These are phyloP conservation scores for Ascochyta koolunga DNA, from an alignment of 2,329 filamentous ascomycete genomes.

Conservation along the genomic window DNA sequence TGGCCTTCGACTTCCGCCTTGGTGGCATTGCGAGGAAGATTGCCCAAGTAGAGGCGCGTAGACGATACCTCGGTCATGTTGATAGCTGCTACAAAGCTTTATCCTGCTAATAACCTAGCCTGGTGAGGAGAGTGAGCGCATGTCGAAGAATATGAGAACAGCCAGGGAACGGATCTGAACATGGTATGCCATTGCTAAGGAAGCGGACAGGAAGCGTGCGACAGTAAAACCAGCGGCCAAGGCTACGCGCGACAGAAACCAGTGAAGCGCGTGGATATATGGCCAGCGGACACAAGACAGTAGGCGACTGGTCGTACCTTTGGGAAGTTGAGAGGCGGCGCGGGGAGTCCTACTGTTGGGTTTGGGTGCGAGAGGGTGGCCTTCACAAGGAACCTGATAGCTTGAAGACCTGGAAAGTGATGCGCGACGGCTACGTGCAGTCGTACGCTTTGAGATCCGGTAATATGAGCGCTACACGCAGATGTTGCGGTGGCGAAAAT, in stretches of 20 bases:
- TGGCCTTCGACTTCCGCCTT: slow-evolving; percentile 96
- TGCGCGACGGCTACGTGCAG: slow-evolving; percentile 17
- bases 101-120: slow-evolving; percentile 38
- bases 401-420: slow-evolving; percentile 25
- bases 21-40: slow-evolving; percentile 94
- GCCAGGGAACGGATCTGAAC: slow-evolving; percentile 32
- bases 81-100: slow-evolving; percentile 19
- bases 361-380: slow-evolving; percentile 21
- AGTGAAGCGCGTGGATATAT: slow-evolving; percentile 23
- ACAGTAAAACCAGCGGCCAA: slow-evolving; percentile 32
- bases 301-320: slow-evolving; percentile 38
- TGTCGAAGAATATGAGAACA: slow-evolving; percentile 30
- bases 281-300: slow-evolving; percentile 31
- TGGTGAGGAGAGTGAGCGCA: slow-evolving; percentile 43
- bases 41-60: slow-evolving; percentile 95
- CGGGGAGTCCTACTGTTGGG: slow-evolving; percentile 24
- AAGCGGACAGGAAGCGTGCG: slow-evolving; percentile 26
- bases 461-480: slow-evolving; percentile 20
- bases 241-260: slow-evolving; percentile 34
- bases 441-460: slow-evolving; percentile 12
- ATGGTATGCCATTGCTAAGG: slow-evolving; percentile 31
- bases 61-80: slow-evolving; percentile 86
- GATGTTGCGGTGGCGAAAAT: slow-evolving; percentile 19
- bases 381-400: slow-evolving; percentile 28
- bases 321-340: slow-evolving; percentile 23